Evolutionary conservation across 2,329 filamentous ascomycete genomes (phyloP), one percentile per base, ranked within the genome.

Genomic region (Fusarium oligoseptatum): DNA sequence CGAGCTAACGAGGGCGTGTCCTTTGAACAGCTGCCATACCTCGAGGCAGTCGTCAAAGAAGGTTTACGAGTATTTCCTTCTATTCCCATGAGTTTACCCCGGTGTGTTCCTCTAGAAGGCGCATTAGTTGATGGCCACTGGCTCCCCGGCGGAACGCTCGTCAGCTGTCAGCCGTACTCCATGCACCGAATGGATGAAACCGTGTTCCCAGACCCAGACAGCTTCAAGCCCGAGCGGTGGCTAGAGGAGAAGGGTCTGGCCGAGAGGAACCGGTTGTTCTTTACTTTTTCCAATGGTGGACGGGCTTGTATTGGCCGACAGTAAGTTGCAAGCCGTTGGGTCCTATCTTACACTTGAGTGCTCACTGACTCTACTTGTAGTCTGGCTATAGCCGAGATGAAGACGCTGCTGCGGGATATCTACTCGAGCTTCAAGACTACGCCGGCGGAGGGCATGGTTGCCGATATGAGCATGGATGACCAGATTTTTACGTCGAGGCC

Each of bases 401-500:
- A 70, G 20, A 66, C 52, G 1, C 66, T 76, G 2, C 27, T 76
- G 22, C 11, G 66, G 3, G 73, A 67, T 7, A 63, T 76, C 14
- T 75, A 76, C 20, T 66, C 57, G 0, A 36, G 14, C 17, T 68
- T 63, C 11, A 50, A 29, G 15, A 76, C 73, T 4, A 24, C 12
- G 0, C 70, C 72, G 0, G 70, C 65, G 0, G 34, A 55, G 11
- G 39, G 39, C 0, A 69, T 75, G 67, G 22, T 6, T 15, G 66
- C 55, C 2, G 58, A 68, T 2, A 76, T 76, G 73, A 56, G 43
- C 6, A 68, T 76, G 66, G 72, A 75, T 37, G 72, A 76, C 17
- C 73, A 76, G 36, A 60, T 76, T 6, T 71, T 76, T 6, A 76
- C 73, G 4, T 61, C 72, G 9, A 56, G 73, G 7, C 73, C 73